Conservation (phyloP, 441 rosid species). For the Populus trichocarpa region DNA sequence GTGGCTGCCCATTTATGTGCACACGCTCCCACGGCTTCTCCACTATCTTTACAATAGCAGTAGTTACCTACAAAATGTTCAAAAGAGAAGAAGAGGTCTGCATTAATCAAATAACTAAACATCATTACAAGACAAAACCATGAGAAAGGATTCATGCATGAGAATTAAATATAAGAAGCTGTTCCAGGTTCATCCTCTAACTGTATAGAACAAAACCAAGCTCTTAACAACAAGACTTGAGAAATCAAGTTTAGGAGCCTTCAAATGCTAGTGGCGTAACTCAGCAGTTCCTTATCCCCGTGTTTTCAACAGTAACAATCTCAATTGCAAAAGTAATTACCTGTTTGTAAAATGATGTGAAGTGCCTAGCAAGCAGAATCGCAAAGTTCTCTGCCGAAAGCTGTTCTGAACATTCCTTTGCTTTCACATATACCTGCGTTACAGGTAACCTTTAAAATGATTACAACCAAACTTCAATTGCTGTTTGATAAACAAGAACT, state of each 20-base stretch:
- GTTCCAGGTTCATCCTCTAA: not conserved
- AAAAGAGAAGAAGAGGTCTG: not conserved
- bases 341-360: slow-evolving; percentile 69
- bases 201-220: not conserved
- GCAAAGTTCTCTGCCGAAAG: slow-evolving; percentile 83
- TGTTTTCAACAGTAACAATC: not conserved
- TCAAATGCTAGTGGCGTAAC: not conserved
- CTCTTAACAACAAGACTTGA: not conserved
- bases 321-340: slow-evolving; percentile 24
- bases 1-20: slow-evolving; percentile 54
- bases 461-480: not conserved
- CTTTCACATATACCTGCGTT: slow-evolving; percentile 77
- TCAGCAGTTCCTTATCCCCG: not conserved
- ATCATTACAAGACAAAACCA: not conserved
- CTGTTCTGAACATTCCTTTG: slow-evolving; percentile 67
- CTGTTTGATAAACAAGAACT: not conserved
- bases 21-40: slow-evolving; percentile 98
- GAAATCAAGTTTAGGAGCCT: not conserved
- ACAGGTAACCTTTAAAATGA: not conserved
- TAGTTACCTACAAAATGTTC: slow-evolving; percentile 45
- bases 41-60: slow-evolving; percentile 65
- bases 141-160: not conserved
- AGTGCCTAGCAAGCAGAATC: slow-evolving; percentile 67
- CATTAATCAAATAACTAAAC: not conserved
- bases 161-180: not conserved